Evolutionary conservation across 176 grass and related monocot genomes (phyloP).

Genomic region (Avena eriantha): DNA sequence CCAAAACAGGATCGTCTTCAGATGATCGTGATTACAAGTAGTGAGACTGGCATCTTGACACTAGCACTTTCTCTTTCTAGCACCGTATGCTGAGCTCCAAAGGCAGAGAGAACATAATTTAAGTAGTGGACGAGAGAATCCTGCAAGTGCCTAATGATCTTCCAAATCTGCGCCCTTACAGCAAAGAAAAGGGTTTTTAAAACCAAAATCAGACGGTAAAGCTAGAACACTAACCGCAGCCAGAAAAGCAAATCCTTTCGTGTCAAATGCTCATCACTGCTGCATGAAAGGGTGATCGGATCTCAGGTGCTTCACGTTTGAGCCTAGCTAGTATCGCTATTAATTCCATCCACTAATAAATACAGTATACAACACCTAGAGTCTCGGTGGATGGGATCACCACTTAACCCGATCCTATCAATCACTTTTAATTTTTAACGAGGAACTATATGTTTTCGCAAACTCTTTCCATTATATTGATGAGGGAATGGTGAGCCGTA

Average conservation of each 20-base stretch:
- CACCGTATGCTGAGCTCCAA: constrained; percentile 5
- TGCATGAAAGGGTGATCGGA: neutral
- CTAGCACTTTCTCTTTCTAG: neutral
- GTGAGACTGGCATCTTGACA: constrained; percentile 1
- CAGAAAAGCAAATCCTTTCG: neutral
- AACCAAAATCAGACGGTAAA: constrained; percentile 14
- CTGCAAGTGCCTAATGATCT: neutral
- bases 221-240: constrained; percentile 31
- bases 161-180: neutral
- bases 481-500: neutral
- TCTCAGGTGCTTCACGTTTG: constrained; percentile 20
- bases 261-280: neutral
- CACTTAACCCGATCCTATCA: neutral
- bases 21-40: neutral
- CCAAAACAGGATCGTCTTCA: neutral
- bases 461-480: too few species aligned
- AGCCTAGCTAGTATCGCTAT: neutral
- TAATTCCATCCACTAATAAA: too few species aligned
- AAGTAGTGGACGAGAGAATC: constrained; percentile 29
- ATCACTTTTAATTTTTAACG: too few species aligned
- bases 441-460: too few species aligned
- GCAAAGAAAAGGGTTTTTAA: neutral
- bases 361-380: neutral
- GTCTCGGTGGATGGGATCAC: constrained; percentile 17
- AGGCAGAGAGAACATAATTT: neutral